Evolutionary conservation across 2,329 filamentous ascomycete species (phyloP), one percentile per base, ranked within the genome.

Genomic region (Exophiala oligosperma): DNA sequence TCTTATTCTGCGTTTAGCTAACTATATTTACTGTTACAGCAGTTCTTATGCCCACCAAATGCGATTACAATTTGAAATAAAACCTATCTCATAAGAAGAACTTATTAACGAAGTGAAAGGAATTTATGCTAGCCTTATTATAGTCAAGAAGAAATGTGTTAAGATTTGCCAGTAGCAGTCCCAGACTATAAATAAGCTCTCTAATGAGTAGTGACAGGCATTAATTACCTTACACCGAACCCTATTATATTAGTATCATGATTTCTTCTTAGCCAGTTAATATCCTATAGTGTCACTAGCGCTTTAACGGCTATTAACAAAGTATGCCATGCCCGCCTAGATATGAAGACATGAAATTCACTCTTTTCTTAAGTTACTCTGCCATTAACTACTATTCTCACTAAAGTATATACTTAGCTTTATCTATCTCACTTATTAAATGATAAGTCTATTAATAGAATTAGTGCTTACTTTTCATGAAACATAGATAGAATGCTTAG

Each of bases 311-410:
- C 73, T 97, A 0, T 88, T 92, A 0, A 81, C 82, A 0, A 94
- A 94, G 61, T 96, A 96, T 65, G 86, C 86, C 0, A 97, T 97
- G 91, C 92, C 93, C 0, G 91, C 90, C n/a, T 79, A 92, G 0
- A 94, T 97, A 90, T 97, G 93, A 93, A 82, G 91, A 0, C 90
- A 96, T 66, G 93, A 90, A 0, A 97, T 97, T 2, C 91, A 95
- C 69, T 87, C 85, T 0, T 94, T 94, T 57, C 78, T 96, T 0
- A 91, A 96, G 64, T 71, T 95, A 0, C 72, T 96, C 0, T 79
- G 91, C 0, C 85, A 90, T 63, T 83, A 87, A 2, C 76, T 96
- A 0, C 93, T 92, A 0, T 81, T 80, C 0, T 92, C 89, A 1
- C 75, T 92, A 0, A 92, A 97, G 50, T 89, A 95, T 55, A 97